Evolutionary conservation across 176 grass and related monocot genomes (phyloP), one percentile per base, ranked within the genome.

Genomic region (Saccharum spontaneum): DNA sequence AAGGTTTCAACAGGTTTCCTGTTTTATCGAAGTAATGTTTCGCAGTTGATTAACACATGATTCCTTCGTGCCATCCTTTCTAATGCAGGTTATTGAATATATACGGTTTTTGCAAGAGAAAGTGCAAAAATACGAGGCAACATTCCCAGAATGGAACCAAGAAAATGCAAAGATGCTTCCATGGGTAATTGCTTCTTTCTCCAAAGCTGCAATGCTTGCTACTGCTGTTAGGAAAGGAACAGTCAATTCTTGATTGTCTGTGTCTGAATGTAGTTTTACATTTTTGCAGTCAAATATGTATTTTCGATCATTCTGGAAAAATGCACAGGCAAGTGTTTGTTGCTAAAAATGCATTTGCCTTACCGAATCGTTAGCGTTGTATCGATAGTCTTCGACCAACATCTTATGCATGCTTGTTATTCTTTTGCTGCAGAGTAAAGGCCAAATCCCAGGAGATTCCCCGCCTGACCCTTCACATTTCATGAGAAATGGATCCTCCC

Each of bases 281-380:
- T 76, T 95, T 95, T 95, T 87, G 68, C 93, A 94, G 96, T 90
- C 92, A 89, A 98, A 98, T 75, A 71, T 95, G 46, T 95, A 94
- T 91, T 98, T 92, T 91, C 92, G 96, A 86, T 95, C 91, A 74
- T 98, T 92, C 78, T 98, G 96, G 91, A 98, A 98, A 95, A 94
- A 98, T 87, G 77, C 81, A 62, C 83, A 89, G 93, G 93, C 95
- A 90, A 79, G 70, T 76, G 54, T 79, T 67, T 86, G 79, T 54
- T 87, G 59, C 62, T 69, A 41, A 59, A 50, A 71, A 64, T 84
- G 34, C 74, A 78, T 81, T 78, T 69, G 71, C 54, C 68, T 52
- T 44, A 80, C 30, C 5, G 1, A 85, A 79, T 54, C 37, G 38
- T 41, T 86, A 79, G 71, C 12, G 52, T 10, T 76, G n/a, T 5